Percentiles rank a stretch among this genome's conserved stretches.
Evolutionary conservation across 208 protist species (phyloP).

Genomic region (Leishmania lainsoni): DNA sequence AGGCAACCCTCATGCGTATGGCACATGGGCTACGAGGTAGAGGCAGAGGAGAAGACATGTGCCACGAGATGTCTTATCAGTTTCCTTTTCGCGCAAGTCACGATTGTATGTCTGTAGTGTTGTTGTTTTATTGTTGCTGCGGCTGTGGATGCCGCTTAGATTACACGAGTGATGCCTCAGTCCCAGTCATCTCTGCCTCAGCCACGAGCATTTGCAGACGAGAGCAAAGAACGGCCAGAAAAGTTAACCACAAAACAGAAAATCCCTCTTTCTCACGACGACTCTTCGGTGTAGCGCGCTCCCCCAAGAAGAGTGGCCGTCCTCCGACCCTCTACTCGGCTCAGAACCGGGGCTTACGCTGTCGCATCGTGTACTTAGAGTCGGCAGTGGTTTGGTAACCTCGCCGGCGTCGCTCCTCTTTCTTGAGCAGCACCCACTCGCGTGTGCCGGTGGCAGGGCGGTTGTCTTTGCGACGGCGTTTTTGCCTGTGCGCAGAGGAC

Average conservation of each 20-base stretch:
- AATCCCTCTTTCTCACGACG: not conserved
- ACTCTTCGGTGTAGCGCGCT: not conserved
- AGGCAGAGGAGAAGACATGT: not conserved
- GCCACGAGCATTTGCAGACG: not conserved
- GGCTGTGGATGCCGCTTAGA: not conserved
- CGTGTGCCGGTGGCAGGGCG: conserved; percentile 75
- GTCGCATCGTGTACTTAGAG: conserved; percentile 97
- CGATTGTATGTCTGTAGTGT: not conserved
- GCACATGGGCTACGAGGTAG: not conserved
- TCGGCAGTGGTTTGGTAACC: conserved; percentile 91
- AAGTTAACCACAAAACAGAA: not conserved
- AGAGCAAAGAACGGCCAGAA: not conserved
- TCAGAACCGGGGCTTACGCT: conserved; percentile 90
- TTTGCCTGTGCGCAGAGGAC: conserved; percentile 32
- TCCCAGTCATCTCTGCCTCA: not conserved
- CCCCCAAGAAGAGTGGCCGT: not conserved
- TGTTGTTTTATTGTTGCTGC: not conserved
- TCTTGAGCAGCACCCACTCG: conserved; percentile 97
- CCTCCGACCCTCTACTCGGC: not conserved
- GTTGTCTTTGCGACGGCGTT: conserved; percentile 67
- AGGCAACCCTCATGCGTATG: not conserved
- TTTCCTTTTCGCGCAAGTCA: not conserved
- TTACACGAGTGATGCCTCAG: not conserved
- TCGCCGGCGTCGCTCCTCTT: conserved; percentile 93
- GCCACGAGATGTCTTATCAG: not conserved